Conservation (phyloP, 139 green algal species). For the Chlorella sp. region DNA sequence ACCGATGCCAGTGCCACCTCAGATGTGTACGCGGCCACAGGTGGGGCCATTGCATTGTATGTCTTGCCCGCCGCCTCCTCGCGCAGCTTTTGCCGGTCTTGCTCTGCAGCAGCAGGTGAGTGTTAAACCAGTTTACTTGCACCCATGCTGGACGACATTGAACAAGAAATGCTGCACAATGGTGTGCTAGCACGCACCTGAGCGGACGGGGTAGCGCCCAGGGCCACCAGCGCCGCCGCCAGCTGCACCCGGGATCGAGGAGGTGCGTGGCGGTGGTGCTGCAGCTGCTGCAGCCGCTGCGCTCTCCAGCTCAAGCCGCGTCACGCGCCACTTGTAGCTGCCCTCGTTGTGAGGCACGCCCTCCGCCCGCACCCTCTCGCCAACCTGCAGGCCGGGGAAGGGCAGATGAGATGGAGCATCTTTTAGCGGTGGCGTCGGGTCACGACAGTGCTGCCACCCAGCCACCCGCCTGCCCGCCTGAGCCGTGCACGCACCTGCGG, state of each 20-base stretch:
- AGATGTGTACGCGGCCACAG: constrained; percentile 51
- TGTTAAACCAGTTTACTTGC: no score
- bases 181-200: no score
- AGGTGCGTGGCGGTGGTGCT: not conserved
- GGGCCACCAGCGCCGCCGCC: no score
- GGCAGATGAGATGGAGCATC: not conserved
- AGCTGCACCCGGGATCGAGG: no score
- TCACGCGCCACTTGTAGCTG: constrained; percentile 66
- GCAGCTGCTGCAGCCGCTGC: not conserved
- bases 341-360: constrained; percentile 68
- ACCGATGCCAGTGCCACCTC: constrained; percentile 64
- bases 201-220: no score
- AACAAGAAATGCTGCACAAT: no score
- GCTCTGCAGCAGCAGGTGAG: not conserved
- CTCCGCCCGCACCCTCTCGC: constrained; percentile 60
- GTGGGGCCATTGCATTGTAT: constrained; percentile 60
- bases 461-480: not conserved
- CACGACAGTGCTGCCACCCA: not conserved
- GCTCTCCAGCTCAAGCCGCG: constrained; percentile 44
- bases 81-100: constrained; percentile 2
- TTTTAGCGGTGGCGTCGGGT: not conserved
- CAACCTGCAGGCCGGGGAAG: constrained; percentile 39
- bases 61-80: constrained; percentile 28
- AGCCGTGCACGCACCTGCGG: constrained; percentile 11
- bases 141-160: no score